Base-by-base conservation (phyloP, 2,329 filamentous ascomycete species). In the Knufia petricola region DNA sequence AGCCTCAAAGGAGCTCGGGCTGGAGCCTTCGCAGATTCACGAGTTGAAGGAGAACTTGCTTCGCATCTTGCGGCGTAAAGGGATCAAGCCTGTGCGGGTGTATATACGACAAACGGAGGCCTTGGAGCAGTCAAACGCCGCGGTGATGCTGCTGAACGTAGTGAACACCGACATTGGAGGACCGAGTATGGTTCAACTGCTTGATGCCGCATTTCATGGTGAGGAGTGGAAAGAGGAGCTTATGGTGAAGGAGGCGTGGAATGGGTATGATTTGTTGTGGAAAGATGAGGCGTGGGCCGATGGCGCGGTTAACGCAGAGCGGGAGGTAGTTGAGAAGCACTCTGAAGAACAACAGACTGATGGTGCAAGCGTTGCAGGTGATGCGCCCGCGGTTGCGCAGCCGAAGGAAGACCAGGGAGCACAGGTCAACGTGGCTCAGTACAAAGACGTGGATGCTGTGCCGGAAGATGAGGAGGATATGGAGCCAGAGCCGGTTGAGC, bases 111-210 rank as follows among this genome's bases (percentile, higher is more conserved):
- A 24, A 1, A 45, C 38, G 37, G 30, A 32, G 7, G 34, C 13
- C 12, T 10, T 49, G 13, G 38, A 46, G 13, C 21, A 10, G 7
- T 17, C 17, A 10, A 28, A 26, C 17, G 13, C 30, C 26, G 31
- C 30, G 4, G 21, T 58, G 17, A 49, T 52, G 8, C 37, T 59
- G 47, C 32, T 59, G 45, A 59, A 59, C 46, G 56, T 58, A 12
- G 55, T 57, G n/a, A 59, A 59, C 23, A 57, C 55, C 10, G 51
- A 59, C 31, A 56, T 59, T 47, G 56, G 56, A 2, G 55, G 56
- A 15, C 56, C 56, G 36, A 55, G 52, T 39, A 59, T 59, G 56
- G 49, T 57, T 34, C 51, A 57, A 42, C 38, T 59, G 17, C 51
- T 59, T 15, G 56, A 59, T 40, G 49, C 30, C 4, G 26, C 49